phyloP scores from a whole-genome alignment of 352 stramenopile species.

The Phytophthora cryptogea region DNA sequence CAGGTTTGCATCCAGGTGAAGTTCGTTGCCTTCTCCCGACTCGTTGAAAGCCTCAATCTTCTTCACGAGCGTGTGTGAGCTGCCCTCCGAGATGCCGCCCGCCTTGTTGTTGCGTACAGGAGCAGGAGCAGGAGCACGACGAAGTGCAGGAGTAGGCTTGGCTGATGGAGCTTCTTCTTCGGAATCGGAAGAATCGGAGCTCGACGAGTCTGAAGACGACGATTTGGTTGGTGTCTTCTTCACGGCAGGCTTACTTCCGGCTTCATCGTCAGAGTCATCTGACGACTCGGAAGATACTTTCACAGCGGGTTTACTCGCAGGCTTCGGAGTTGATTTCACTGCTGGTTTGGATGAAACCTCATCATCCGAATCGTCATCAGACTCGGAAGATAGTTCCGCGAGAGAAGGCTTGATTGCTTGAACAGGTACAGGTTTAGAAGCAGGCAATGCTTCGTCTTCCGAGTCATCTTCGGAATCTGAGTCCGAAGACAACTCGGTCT shows the following conservation, averaged over 20 bases:
- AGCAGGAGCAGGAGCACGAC: slow-evolving; percentile 5
- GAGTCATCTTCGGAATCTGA: slow-evolving; percentile 18
- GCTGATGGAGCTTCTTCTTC: slow-evolving; percentile 27
- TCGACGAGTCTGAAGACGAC: slow-evolving; percentile 17
- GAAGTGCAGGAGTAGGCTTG: slow-evolving; percentile 15
- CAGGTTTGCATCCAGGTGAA: slow-evolving; percentile 77
- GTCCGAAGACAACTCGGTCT: slow-evolving; percentile 16
- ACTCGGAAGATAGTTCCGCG: slow-evolving; percentile 33
- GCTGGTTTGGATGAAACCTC: slow-evolving; percentile 11
- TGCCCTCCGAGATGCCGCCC: slow-evolving; percentile 61
- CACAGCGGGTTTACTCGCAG: slow-evolving; percentile 8
- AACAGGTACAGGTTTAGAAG: slow-evolving; percentile 8
- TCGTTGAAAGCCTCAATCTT: slow-evolving; percentile 76
- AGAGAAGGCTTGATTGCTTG: slow-evolving; percentile 15
- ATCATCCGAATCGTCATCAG: slow-evolving; percentile 20
- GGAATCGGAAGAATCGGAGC: slow-evolving; percentile 23
- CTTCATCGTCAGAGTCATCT: slow-evolving; percentile 19
- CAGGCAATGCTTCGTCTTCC: slow-evolving; percentile 8
- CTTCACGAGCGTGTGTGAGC: slow-evolving; percentile 82
- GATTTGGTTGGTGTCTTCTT: slow-evolving; percentile 13
- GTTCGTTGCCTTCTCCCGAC: slow-evolving; percentile 42
- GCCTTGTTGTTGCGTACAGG: slow-evolving; percentile 25
- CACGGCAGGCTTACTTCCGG: background rate
- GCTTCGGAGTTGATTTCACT: slow-evolving; percentile 21
- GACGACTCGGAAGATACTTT: slow-evolving; percentile 19